Evolutionary conservation across 2,329 filamentous ascomycete genomes (phyloP).

Genomic region (Lasiodiplodia hormozganensis): DNA sequence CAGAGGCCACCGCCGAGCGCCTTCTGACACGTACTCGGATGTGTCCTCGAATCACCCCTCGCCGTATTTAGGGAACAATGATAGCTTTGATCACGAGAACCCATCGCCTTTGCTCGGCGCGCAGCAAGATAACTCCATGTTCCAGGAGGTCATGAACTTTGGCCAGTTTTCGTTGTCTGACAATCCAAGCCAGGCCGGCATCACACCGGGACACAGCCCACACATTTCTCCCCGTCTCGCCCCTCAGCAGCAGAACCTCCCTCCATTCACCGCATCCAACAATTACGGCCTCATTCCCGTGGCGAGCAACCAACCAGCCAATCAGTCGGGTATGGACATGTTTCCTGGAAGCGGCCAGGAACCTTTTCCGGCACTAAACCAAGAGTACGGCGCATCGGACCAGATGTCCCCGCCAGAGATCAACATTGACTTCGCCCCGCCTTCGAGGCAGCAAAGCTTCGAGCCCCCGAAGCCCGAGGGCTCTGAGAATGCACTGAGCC

Average conservation of each 20-base stretch:
- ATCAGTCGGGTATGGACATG: conserved; percentile 55
- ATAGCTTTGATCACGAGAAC: conserved; percentile 77
- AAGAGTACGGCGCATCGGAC: conserved; percentile 67
- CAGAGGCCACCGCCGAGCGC: conserved; percentile 80
- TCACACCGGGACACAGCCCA: conserved; percentile 73
- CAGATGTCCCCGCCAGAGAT: conserved; percentile 92
- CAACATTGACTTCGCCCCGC: conserved; percentile 90
- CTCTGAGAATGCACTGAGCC: conserved; percentile 77
- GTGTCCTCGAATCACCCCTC: conserved; percentile 82
- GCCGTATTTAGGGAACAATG: conserved; percentile 78
- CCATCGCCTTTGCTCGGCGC: conserved; percentile 83
- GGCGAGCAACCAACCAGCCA: conserved; percentile 56
- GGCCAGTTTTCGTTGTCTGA: conserved; percentile 82
- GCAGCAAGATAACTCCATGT: conserved; percentile 73
- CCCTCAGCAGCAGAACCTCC: conserved; percentile 71
- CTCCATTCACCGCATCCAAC: conserved; percentile 53
- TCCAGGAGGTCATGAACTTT: conserved; percentile 79
- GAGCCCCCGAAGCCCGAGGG: conserved; percentile 68
- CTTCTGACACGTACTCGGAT: conserved; percentile 87
- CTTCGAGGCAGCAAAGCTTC: conserved; percentile 69
- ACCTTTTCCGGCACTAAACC: conserved; percentile 56
- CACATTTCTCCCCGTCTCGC: conserved; percentile 70
- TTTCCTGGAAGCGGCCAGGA: conserved; percentile 59
- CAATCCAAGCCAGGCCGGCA: conserved; percentile 47
- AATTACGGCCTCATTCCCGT: conserved; percentile 56